Base-by-base conservation (phyloP, 2,329 filamentous ascomycete genomes). In the Colletotrichum orbiculare region DNA sequence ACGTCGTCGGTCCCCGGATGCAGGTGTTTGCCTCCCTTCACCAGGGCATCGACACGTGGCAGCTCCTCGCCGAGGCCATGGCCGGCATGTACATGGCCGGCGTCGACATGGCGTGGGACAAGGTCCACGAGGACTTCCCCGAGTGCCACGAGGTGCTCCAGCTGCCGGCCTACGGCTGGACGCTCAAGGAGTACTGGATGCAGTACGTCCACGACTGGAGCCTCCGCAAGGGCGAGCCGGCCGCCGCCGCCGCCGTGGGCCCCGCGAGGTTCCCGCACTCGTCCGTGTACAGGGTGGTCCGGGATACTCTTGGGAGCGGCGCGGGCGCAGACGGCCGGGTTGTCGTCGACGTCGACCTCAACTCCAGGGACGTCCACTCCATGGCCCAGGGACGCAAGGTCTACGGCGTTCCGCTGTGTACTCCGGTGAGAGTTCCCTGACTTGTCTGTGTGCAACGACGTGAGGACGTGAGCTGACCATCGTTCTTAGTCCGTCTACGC, bases 141-240 rank as follows among this genome's bases (percentile, higher is more conserved):
- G 60, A 69, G 0, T 76, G 74, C 6, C 73, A 79, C 2, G 74
- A 76, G 3, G 80, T 93, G 10, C 76, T 92, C 8, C 79, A 85
- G 7, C 78, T 94, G 1, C 91, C 91, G 0, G 84, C 85, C 1
- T 94, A 94, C 73, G 83, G 83, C 0, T 94, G 90, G 78, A 88
- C 93, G 71, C 81, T 87, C 69, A 92, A 92, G 80, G 89, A 86
- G 67, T 93, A 93, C 73, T 89, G 86, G 86, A 79, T 87, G 53
- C 81, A 83, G 69, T 88, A 87, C 70, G 75, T 83, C 67, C 89
- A 91, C 67, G 89, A 93, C 75, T 93, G 89, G 88, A 86, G 84
- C 33, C 80, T 93, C 42, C 88, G 84, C 62, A 94, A 93, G 81
- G 88, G 89, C n/a, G 86, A 91, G 67, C 83, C 79, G 39, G 78